Base-by-base conservation (phyloP, 2,329 filamentous ascomycete species). In the Pyrenophora seminiperda region DNA sequence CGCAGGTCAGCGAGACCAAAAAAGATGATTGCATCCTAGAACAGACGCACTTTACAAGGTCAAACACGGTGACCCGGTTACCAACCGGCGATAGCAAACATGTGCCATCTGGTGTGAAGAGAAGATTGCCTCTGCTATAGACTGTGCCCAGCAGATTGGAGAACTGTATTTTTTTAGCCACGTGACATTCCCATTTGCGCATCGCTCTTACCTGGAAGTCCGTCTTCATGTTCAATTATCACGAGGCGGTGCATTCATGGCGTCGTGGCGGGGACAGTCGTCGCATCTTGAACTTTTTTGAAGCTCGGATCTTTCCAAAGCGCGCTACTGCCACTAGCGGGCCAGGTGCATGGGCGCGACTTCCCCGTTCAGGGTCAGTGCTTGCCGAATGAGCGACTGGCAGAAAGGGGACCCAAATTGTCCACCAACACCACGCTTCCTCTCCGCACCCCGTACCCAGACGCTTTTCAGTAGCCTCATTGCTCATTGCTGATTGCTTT, bases 81-180 rank as follows among this genome's bases (percentile, higher is more conserved):
- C 94, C 94, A 44, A 99, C 94, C 6, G 94, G 95, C 36, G 94
- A 99, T 68, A 95, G 90, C 60, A 99, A 83, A 77, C 91, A 93
- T 66, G 90, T 94, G 72, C 95, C 95, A 83, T 99, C 93, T 54
- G 92, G 91, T 66, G 90, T 95, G 80, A 95, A 99, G 72, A 97
- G 83, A 68, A 99, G 84, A 74, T 97, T 99, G 76, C 95, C 94
- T 83, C 92, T 90, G 79, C 91, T 91, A 81, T 97, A 99, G 72
- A 99, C 94, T 63, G 94, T 99, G 72, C 94, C 95, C 69, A 99
- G 84, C 73, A 99, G 84, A 77, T 97, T 99, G 73, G 93, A 96
- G 78, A 99, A 99, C 92, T 97, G 68, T n/a, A 11, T 7, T 11
- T 53, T 7, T 53, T 76, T 49, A 77, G 63, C 33, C 14, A 15